Percentiles rank a stretch among this genome's conserved stretches.
phyloP scores from a whole-genome alignment of 768 basidiomycete genomes.

The Podaxis sp. region DNA sequence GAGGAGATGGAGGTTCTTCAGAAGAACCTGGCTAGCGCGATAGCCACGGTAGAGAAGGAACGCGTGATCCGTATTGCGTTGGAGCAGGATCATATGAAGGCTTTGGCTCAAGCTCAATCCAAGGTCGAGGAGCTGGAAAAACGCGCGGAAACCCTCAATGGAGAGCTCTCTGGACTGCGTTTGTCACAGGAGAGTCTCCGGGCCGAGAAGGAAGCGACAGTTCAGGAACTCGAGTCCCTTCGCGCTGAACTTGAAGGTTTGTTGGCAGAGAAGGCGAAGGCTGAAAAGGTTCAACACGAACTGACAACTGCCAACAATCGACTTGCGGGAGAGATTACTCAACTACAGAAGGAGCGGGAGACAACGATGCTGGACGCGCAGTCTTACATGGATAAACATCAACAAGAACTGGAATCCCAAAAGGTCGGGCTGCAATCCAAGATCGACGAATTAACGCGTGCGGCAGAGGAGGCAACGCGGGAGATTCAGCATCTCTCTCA shows the following conservation, averaged over 20 bases:
- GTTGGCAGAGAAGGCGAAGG: not conserved
- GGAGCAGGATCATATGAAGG: conserved; percentile 19
- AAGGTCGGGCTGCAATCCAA: conserved; percentile 32
- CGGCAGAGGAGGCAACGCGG: conserved; percentile 36
- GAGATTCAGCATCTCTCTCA: conserved; percentile 36
- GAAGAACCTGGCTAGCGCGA: not conserved
- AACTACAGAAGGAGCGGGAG: conserved; percentile 28
- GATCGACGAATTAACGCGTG: conserved; percentile 32
- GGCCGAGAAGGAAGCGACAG: conserved; percentile 16
- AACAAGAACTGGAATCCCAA: conserved; percentile 31
- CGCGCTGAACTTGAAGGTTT: not conserved
- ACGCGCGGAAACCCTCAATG: conserved; percentile 14
- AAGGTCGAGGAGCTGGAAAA: conserved; percentile 17
- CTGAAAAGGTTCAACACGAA: not conserved
- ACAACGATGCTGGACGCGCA: conserved; percentile 30
- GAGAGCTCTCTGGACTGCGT: conserved; percentile 8
- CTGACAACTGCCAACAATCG: not conserved
- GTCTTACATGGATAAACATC: conserved; percentile 13
- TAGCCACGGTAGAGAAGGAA: not conserved
- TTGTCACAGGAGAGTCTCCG: conserved; percentile 17
- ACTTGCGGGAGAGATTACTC: conserved; percentile 20
- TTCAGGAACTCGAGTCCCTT: not conserved
- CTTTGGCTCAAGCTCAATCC: conserved; percentile 20
- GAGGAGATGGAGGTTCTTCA: conserved; percentile 4
- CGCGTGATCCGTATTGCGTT: not conserved